phyloP scores from a whole-genome alignment of 2,329 filamentous ascomycete genomes.

The Calonectria crousiana region DNA sequence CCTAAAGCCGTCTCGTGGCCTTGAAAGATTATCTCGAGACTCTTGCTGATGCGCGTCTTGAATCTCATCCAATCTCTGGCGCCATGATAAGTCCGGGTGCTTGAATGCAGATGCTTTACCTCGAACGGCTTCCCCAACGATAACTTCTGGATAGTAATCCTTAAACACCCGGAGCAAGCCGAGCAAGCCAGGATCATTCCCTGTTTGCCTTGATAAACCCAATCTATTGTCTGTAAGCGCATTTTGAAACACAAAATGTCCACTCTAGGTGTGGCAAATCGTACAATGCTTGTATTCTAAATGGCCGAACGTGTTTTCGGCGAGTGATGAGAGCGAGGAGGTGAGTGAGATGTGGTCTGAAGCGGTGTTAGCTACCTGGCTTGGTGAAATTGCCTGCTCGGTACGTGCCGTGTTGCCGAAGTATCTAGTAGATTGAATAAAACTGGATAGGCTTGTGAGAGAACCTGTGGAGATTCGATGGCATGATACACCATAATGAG shows the following conservation, averaged over 20 bases:
- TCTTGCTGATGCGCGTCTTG: slow-evolving; percentile 69
- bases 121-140: slow-evolving; percentile 76
- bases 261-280: slow-evolving; percentile 38
- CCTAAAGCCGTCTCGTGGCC: slow-evolving; percentile 67
- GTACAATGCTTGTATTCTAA: slow-evolving; percentile 82
- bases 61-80: slow-evolving; percentile 74
- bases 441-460: slow-evolving; percentile 79
- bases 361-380: slow-evolving; percentile 34
- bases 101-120: slow-evolving; percentile 73
- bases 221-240: slow-evolving; percentile 56
- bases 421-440: slow-evolving; percentile 88
- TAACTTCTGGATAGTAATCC: slow-evolving; percentile 91
- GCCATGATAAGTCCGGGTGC: slow-evolving; percentile 84
- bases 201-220: slow-evolving; percentile 68
- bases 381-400: background rate
- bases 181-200: slow-evolving; percentile 79
- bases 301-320: slow-evolving; percentile 85
- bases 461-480: slow-evolving; percentile 70
- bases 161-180: slow-evolving; percentile 87
- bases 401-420: slow-evolving; percentile 75
- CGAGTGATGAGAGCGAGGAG: slow-evolving; percentile 83
- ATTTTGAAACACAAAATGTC: background rate
- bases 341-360: slow-evolving; percentile 75
- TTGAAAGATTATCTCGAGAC: slow-evolving; percentile 52
- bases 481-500: slow-evolving; percentile 81